Percentiles rank a stretch among this genome's conserved stretches.
phyloP scores from a whole-genome alignment of 768 basidiomycete species.

The Dacryopinax primogenitus region DNA sequence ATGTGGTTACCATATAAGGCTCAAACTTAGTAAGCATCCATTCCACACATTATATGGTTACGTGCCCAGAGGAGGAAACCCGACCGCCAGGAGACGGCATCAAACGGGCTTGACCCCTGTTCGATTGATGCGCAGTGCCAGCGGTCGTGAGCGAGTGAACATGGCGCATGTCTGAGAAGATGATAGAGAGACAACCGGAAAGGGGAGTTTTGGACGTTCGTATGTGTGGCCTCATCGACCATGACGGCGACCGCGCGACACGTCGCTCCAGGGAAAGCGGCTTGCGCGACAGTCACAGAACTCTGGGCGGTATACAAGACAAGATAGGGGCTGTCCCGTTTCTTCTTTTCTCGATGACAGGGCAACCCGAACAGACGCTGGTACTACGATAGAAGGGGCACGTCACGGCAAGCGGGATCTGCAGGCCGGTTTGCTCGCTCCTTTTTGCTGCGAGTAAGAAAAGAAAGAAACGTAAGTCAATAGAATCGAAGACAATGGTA shows the following conservation, averaged over 20 bases:
- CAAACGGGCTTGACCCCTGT: constrained; percentile 5
- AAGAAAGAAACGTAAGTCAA: background rate
- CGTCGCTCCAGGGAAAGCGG: background rate
- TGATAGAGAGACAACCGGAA: constrained; percentile 7
- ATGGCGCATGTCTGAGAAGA: constrained; percentile 4
- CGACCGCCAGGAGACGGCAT: constrained; percentile 7
- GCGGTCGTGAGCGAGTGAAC: constrained; percentile 4
- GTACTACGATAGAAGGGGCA: background rate
- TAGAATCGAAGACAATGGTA: constrained; percentile 4
- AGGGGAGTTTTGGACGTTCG: background rate
- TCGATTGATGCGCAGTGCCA: constrained; percentile 7
- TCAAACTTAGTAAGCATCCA: background rate
- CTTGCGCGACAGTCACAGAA: constrained; percentile 3
- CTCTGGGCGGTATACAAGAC: too few relatives aligned
- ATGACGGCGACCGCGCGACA: background rate
- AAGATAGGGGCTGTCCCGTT: background rate
- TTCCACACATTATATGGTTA: background rate
- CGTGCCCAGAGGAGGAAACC: background rate
- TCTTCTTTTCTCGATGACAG: constrained; percentile 1
- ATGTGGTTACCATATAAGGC: constrained; percentile 7
- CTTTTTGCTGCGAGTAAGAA: background rate
- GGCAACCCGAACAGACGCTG: constrained; percentile 8
- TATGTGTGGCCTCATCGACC: constrained; percentile 5
- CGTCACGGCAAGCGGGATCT: background rate
- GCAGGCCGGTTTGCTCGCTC: background rate